Evolutionary conservation across 202 grass and related monocot species (phyloP).

Genomic region (Brachypodium distachyon): DNA sequence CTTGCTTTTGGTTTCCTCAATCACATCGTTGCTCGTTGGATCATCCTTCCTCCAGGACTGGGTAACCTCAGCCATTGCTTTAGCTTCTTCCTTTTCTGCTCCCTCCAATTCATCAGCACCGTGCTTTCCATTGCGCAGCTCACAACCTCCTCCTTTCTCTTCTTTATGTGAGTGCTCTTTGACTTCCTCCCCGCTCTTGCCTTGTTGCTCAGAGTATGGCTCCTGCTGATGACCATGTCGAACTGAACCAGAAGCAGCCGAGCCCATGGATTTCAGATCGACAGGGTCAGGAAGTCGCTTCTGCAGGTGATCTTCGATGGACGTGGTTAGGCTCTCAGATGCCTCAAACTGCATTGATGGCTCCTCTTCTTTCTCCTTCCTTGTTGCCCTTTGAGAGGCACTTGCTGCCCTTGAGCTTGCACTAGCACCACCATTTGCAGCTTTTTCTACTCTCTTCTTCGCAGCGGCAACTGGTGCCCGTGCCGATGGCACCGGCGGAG

Average conservation of each 20-base stretch:
- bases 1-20: constrained; percentile 77
- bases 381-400: constrained; percentile 22
- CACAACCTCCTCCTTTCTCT: neutral
- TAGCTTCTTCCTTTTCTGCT: constrained; percentile 10
- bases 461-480: neutral
- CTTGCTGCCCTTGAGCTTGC: constrained; percentile 23
- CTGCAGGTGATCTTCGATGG: constrained; percentile 39
- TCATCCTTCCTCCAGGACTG: constrained; percentile 49
- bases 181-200: constrained; percentile 15
- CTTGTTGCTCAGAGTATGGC: constrained; percentile 14
- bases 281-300: constrained; percentile 30
- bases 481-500: neutral
- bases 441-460: constrained; percentile 27
- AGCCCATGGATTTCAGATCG: constrained; percentile 14
- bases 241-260: neutral
- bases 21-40: constrained; percentile 53
- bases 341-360: constrained; percentile 21
- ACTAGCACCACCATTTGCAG: constrained; percentile 9
- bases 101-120: constrained; percentile 20
- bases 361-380: constrained; percentile 36
- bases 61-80: neutral
- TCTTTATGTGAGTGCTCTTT: neutral
- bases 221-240: constrained; percentile 2
- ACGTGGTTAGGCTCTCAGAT: constrained; percentile 32
- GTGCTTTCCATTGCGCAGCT: constrained; percentile 23